Conservation (phyloP, 164 flowering plant genomes). For the Kingdonia uniflora region DNA sequence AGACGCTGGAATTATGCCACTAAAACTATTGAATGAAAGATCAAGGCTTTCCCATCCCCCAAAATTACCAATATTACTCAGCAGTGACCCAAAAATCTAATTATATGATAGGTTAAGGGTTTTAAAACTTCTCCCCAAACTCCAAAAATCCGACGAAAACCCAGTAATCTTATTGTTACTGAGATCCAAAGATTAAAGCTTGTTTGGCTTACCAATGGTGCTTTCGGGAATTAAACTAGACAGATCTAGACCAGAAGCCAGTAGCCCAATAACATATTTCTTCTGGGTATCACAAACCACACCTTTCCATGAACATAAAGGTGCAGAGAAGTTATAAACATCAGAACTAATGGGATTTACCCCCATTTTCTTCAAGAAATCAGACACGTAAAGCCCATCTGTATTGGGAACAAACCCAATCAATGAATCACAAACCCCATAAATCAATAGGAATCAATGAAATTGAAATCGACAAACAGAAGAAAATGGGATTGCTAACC, state of each 20-base stretch:
- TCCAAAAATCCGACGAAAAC: conserved; percentile 81
- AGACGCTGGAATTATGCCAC: conserved; percentile 57
- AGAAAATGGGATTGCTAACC: too few species aligned
- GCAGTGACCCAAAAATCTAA: conserved; percentile 43
- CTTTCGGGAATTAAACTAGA: conserved; percentile 70
- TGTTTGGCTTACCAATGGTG: conserved; percentile 70
- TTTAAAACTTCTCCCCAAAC: conserved; percentile 43
- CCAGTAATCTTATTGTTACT: conserved; percentile 63
- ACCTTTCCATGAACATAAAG: conserved; percentile 65
- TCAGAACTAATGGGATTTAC: conserved; percentile 16
- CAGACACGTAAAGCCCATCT: conserved; percentile 62
- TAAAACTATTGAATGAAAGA: conserved; percentile 55
- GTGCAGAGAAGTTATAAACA: conserved; percentile 30
- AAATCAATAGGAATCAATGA: too few species aligned
- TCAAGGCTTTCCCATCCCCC: conserved; percentile 50
- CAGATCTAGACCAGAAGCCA: conserved; percentile 44
- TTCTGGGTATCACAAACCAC: conserved; percentile 42
- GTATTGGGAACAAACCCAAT: conserved; percentile 43
- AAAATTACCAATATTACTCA: conserved; percentile 70
- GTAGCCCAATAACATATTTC: conserved; percentile 30
- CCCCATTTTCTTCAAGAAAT: conserved; percentile 61
- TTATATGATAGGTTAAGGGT: conserved; percentile 58
- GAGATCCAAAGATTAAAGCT: conserved; percentile 67
- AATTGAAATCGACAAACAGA: too few species aligned
- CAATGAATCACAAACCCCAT: conserved; percentile 45